Conservation (phyloP, 768 basidiomycete genomes). For the Pleurotus cornucopiae region DNA sequence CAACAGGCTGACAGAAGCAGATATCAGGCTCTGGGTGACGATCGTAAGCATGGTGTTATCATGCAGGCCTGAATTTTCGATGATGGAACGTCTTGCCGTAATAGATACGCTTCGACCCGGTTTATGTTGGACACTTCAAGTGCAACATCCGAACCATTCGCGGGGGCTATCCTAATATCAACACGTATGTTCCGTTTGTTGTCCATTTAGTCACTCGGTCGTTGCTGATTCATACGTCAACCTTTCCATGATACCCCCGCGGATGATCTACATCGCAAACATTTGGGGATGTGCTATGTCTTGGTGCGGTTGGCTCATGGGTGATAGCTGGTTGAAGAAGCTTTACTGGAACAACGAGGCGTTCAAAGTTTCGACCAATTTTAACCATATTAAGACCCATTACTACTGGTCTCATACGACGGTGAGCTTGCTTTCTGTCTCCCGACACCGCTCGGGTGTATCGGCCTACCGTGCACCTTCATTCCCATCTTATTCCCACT, state of each 20-base stretch:
- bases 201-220: background rate
- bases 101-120: slow-evolving; percentile 85
- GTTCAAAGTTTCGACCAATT: slow-evolving; percentile 85
- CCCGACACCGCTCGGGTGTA: background rate
- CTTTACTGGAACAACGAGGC: slow-evolving; percentile 90
- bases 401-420: slow-evolving; percentile 63
- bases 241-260: too few relatives aligned
- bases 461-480: background rate
- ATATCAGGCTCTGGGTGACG: slow-evolving; percentile 89
- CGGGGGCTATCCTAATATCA: slow-evolving; percentile 79
- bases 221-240: too few relatives aligned
- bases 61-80: background rate
- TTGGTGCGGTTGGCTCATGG: background rate
- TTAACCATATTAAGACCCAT: slow-evolving; percentile 81
- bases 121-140: slow-evolving; percentile 91
- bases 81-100: background rate
- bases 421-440: slow-evolving; percentile 22
- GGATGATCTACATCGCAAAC: too few relatives aligned
- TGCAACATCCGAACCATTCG: slow-evolving; percentile 88
- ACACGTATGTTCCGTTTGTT: slow-evolving; percentile 39
- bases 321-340: slow-evolving; percentile 69
- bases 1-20: slow-evolving; percentile 77
- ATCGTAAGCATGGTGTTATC: slow-evolving; percentile 50
- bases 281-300: too few relatives aligned
- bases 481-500: background rate